These are phyloP conservation scores for Hansenula lynferdii DNA, from an alignment of 1,139 yeast species.

Conservation along the genomic window DNA sequence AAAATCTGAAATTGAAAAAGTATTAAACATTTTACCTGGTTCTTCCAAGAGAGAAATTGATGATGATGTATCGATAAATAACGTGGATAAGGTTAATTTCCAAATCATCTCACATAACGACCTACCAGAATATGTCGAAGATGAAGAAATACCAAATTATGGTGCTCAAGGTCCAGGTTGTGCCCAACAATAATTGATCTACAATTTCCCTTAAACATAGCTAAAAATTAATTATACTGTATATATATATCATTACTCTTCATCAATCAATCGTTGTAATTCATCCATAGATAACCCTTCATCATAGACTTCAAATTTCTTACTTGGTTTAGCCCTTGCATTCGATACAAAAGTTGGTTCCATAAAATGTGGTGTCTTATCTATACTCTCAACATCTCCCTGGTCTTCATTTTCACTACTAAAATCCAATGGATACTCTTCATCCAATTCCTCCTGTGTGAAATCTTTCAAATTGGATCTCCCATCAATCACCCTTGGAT, in stretches of 20 bases:
- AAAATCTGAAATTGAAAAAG: conserved; percentile 49
- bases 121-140: conserved; percentile 35
- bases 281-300: conserved; percentile 19
- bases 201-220: neutral
- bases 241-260: conserved; percentile 2
- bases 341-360: conserved; percentile 19
- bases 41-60: conserved; percentile 16
- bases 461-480: conserved; percentile 8
- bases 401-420: conserved; percentile 10
- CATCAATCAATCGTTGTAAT: conserved; percentile 19
- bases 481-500: conserved; percentile 9
- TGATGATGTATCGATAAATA: conserved; percentile 30
- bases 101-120: conserved; percentile 27
- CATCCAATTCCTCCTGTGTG: conserved; percentile 11
- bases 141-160: conserved; percentile 19
- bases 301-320: conserved; percentile 8
- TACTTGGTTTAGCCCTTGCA: conserved; percentile 8
- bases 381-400: neutral
- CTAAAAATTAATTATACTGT: neutral
- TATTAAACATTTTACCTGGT: conserved; percentile 52
- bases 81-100: conserved; percentile 32
- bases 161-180: conserved; percentile 32
- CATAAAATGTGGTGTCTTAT: conserved; percentile 18
- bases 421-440: conserved; percentile 16
- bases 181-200: conserved; percentile 31